Conservation (phyloP, 169 alveolate genomes). For the Cyclospora cayetanensis region DNA sequence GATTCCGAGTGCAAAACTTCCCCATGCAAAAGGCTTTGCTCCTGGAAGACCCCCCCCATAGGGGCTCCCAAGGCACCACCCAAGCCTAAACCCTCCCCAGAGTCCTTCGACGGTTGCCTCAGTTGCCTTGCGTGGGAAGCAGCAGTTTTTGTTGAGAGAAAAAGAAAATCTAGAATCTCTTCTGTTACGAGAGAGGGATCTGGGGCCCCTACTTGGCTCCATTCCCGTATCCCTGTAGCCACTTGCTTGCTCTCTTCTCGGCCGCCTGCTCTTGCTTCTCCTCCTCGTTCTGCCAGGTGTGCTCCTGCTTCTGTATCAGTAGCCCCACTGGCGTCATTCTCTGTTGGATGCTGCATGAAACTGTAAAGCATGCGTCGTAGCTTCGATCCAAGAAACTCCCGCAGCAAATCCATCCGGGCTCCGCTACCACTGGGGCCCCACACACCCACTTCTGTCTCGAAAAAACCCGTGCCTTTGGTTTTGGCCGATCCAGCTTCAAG, state of each 20-base stretch:
- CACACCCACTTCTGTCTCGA: background rate
- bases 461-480: background rate
- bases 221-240: background rate
- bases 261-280: background rate
- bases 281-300: background rate
- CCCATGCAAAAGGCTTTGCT: background rate
- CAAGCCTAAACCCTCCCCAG: background rate
- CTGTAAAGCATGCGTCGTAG: conserved; percentile 7
- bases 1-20: background rate
- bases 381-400: background rate
- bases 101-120: background rate
- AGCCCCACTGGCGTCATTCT: background rate
- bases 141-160: conserved; percentile 18
- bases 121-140: conserved; percentile 22
- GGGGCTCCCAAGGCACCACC: background rate
- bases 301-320: background rate
- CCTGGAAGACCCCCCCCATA: background rate
- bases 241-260: background rate
- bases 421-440: background rate
- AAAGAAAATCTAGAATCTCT: conserved; percentile 46
- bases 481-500: background rate
- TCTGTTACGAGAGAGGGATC: conserved; percentile 20
- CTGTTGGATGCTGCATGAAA: background rate
- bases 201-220: background rate
- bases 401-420: conserved; percentile 1